A percentile compares a stretch with the other conserved stretches of the same genome.
These are phyloP conservation scores for Bodo saltans DNA, from an alignment of 78 protist species.

Conservation along the genomic window DNA sequence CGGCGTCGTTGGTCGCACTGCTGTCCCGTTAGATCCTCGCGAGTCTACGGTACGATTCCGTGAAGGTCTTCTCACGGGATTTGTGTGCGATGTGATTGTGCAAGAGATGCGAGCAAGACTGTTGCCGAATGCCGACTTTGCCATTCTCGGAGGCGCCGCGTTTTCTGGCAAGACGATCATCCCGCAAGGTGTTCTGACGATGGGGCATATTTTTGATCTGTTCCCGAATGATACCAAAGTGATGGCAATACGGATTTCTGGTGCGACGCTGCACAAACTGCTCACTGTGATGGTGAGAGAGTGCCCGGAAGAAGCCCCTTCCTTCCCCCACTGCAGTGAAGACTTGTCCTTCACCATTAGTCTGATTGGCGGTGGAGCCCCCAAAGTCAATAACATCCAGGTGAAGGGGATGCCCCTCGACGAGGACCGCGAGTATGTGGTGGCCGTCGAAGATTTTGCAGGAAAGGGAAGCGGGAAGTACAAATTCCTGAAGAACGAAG, in stretches of 20 bases:
- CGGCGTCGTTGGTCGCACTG: neutral
- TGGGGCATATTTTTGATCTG: slow-evolving; percentile 15
- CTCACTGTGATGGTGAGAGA: neutral
- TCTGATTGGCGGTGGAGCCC: neutral
- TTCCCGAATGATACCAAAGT: slow-evolving; percentile 19
- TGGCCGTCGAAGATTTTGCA: neutral
- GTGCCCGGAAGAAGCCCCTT: slow-evolving; percentile 12
- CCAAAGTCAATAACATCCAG: neutral
- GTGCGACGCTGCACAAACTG: neutral
- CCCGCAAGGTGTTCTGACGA: neutral
- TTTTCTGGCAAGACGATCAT: neutral
- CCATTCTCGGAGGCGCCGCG: slow-evolving; percentile 30
- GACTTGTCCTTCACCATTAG: slow-evolving; percentile 9
- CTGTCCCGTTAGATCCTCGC: neutral
- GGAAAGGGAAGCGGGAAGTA: neutral
- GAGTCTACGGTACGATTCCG: neutral
- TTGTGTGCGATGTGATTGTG: neutral
- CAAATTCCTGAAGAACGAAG: neutral
- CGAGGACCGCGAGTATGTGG: neutral
- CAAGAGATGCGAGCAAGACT: too few species aligned
- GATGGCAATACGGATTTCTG: neutral
- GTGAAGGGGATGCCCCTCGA: neutral
- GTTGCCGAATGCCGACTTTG: slow-evolving; percentile 14
- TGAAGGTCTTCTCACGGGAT: slow-evolving; percentile 8
- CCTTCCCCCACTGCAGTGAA: slow-evolving; percentile 11